phyloP scores from a whole-genome alignment of 768 basidiomycete genomes.

The Amylocystis lapponica region DNA sequence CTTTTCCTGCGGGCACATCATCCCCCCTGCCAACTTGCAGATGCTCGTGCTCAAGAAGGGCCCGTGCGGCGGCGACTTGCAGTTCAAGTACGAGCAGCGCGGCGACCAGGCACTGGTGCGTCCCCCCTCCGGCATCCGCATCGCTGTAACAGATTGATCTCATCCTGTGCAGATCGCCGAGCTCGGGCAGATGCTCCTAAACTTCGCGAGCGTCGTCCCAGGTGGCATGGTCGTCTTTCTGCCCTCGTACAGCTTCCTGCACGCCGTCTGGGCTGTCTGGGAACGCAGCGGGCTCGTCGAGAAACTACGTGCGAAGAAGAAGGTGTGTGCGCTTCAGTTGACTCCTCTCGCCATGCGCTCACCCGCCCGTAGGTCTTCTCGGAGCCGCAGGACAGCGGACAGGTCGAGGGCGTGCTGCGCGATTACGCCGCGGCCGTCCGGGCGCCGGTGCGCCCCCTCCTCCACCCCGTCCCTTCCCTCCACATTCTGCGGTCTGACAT shows the following conservation, averaged over 20 bases:
- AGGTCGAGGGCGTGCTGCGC: constrained; percentile 70
- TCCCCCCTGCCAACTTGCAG: constrained; percentile 73
- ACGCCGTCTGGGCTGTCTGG: constrained; percentile 65
- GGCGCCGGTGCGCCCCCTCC: neutral
- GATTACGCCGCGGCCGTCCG: constrained; percentile 56
- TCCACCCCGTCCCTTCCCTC: no score
- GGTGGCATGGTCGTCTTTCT: constrained; percentile 92
- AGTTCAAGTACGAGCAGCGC: constrained; percentile 78
- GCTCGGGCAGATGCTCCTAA: constrained; percentile 78
- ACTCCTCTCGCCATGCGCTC: neutral
- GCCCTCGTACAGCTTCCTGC: constrained; percentile 84
- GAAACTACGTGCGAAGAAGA: constrained; percentile 67
- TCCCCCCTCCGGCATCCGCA: constrained; percentile 6
- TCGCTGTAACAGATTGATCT: no score
- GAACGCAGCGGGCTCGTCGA: constrained; percentile 50
- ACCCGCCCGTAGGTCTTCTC: constrained; percentile 64
- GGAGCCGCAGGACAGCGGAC: constrained; percentile 69
- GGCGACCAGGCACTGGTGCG: constrained; percentile 53
- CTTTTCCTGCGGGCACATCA: constrained; percentile 91
- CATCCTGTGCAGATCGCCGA: constrained; percentile 54
- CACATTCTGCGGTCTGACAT: neutral
- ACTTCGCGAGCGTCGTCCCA: constrained; percentile 72
- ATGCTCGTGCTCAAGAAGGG: constrained; percentile 71
- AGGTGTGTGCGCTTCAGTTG: constrained; percentile 34
- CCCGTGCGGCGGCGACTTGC: constrained; percentile 65